Evolutionary conservation across 2,329 filamentous ascomycete genomes (phyloP).

Genomic region (Fusarium brachygibbosum): DNA sequence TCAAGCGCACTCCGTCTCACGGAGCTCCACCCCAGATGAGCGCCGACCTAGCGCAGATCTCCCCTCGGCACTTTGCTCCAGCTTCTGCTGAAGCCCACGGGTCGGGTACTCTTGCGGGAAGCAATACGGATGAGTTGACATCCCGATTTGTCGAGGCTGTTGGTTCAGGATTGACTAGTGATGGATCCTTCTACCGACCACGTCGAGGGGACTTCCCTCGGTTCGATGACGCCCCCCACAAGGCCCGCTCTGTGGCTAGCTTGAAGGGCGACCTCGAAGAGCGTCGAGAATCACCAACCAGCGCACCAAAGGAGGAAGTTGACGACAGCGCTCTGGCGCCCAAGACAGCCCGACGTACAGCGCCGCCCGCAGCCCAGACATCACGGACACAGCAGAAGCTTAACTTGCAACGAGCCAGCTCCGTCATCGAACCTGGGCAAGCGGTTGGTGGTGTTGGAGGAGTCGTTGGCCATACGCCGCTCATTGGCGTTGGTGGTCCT

Average conservation of each 20-base stretch:
- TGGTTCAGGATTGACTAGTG: conserved; percentile 63
- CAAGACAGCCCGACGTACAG: conserved; percentile 58
- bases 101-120: conserved; percentile 46
- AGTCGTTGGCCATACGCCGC: conserved; percentile 59
- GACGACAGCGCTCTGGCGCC: conserved; percentile 64
- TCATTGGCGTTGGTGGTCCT: conserved; percentile 66
- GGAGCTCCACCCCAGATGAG: conserved; percentile 76
- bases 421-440: conserved; percentile 75
- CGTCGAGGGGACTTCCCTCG: conserved; percentile 51
- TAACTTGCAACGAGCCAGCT: conserved; percentile 79
- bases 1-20: conserved; percentile 74
- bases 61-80: conserved; percentile 56
- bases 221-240: conserved; percentile 53
- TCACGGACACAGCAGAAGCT: conserved; percentile 82
- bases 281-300: conserved; percentile 36
- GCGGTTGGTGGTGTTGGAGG: conserved; percentile 53
- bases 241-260: conserved; percentile 60
- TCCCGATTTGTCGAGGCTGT: conserved; percentile 71
- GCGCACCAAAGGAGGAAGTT: conserved; percentile 49
- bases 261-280: conserved; percentile 48
- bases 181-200: conserved; percentile 66
- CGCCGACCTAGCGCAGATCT: conserved; percentile 62
- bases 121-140: conserved; percentile 64
- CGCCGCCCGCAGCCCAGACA: conserved; percentile 63
- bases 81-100: conserved; percentile 49